Evolutionary conservation across 2,329 filamentous ascomycete species (phyloP).

Genomic region (Colletotrichum sidae): DNA sequence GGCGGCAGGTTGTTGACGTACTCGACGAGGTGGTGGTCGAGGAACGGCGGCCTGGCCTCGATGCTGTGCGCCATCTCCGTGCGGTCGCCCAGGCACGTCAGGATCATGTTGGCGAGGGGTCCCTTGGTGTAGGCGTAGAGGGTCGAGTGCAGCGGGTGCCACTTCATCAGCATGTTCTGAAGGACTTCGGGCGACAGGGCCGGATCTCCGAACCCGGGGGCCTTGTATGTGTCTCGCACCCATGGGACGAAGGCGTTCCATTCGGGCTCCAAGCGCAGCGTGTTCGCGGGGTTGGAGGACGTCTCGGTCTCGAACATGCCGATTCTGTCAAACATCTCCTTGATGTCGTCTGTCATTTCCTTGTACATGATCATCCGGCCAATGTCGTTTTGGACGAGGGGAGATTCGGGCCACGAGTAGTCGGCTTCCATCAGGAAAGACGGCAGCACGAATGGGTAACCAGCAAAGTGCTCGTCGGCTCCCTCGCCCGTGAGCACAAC

Average conservation of each 20-base stretch:
- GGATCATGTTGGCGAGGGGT: constrained; percentile 42
- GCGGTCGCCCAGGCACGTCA: constrained; percentile 47
- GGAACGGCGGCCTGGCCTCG: constrained; percentile 49
- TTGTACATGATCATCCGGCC: constrained; percentile 15
- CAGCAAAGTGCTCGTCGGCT: constrained; percentile 65
- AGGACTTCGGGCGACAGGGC: constrained; percentile 35
- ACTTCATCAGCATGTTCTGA: constrained; percentile 41
- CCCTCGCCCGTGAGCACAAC: constrained; percentile 66
- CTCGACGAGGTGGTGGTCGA: constrained; percentile 47
- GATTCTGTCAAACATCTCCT: constrained; percentile 24
- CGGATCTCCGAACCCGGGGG: constrained; percentile 1
- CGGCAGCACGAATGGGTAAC: constrained; percentile 58
- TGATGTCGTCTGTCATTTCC: constrained; percentile 26
- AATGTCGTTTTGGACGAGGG: not conserved
- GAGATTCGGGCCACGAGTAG: constrained; percentile 44
- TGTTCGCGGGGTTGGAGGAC: not conserved
- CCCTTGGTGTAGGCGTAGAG: constrained; percentile 43
- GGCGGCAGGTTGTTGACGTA: constrained; percentile 40
- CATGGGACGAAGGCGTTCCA: constrained; percentile 15
- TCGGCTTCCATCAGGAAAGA: constrained; percentile 64
- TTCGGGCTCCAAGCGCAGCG: constrained; percentile 20
- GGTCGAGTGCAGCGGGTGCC: constrained; percentile 45
- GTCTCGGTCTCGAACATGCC: constrained; percentile 23
- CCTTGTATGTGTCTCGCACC: constrained; percentile 21
- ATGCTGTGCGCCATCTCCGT: constrained; percentile 52